Evolutionary conservation across 2,329 filamentous ascomycete genomes (phyloP).

Genomic region (Hypoxylon sp.): DNA sequence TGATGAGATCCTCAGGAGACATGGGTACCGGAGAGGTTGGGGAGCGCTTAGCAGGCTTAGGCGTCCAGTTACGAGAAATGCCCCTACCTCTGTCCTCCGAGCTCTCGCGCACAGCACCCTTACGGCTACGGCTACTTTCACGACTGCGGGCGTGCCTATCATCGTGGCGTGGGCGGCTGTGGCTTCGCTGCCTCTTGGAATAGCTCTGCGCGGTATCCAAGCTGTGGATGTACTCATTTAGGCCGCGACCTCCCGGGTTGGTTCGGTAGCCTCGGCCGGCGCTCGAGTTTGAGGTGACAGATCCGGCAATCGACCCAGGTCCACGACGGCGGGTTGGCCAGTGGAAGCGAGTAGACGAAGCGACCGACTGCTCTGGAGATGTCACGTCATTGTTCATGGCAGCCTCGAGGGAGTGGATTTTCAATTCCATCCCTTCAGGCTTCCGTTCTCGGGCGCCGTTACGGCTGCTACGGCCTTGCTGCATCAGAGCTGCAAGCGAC

Average conservation of each 20-base stretch:
- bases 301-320: constrained; percentile 64
- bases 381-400: constrained; percentile 61
- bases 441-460: constrained; percentile 82
- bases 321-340: constrained; percentile 63
- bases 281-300: constrained; percentile 64
- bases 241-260: constrained; percentile 60
- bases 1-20: constrained; percentile 86
- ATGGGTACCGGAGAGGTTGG: constrained; percentile 93
- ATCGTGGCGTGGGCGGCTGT: constrained; percentile 57
- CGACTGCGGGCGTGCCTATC: constrained; percentile 52
- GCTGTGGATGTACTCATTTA: constrained; percentile 87
- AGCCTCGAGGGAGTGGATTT: constrained; percentile 66
- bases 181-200: constrained; percentile 61
- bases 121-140: constrained; percentile 58
- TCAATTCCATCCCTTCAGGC: constrained; percentile 72
- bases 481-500: constrained; percentile 68
- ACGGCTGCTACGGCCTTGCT: constrained; percentile 64
- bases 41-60: constrained; percentile 80
- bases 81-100: constrained; percentile 77
- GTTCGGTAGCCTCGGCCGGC: constrained; percentile 59
- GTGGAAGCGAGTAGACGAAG: constrained; percentile 62
- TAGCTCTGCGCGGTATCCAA: constrained; percentile 78
- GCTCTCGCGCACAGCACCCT: constrained; percentile 61
- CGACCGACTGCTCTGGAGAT: constrained; percentile 63
- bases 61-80: constrained; percentile 66